A percentile compares a stretch with the other conserved stretches of the same genome.
Conservation (phyloP, 176 grass and related monocot species). For the Zea luxurians region DNA sequence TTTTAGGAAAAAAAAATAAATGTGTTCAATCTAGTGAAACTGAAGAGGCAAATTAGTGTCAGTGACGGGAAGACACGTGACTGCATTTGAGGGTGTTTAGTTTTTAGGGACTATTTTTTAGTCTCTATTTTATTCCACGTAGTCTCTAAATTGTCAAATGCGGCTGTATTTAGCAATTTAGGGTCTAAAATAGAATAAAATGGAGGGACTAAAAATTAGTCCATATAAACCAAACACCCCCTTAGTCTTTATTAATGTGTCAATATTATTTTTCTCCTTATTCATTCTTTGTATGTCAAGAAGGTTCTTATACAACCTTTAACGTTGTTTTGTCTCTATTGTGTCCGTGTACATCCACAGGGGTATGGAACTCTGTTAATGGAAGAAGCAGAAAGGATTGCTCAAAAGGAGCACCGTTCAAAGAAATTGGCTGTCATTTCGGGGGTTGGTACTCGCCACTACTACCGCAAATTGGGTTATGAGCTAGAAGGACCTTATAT, state of each 20-base stretch:
- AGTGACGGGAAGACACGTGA: neutral
- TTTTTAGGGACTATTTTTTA: no score
- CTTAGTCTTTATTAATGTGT: neutral
- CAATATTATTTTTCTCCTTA: neutral
- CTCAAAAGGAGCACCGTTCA: slow-evolving; percentile 70
- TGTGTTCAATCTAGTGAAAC: slow-evolving; percentile 6
- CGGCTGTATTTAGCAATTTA: no score
- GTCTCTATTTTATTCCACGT: no score
- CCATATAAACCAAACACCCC: no score
- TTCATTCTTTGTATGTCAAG: neutral
- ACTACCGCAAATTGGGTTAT: slow-evolving; percentile 90
- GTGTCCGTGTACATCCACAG: slow-evolving; percentile 24
- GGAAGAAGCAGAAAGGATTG: slow-evolving; percentile 97
- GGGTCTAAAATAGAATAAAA: no score
- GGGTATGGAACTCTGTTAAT: slow-evolving; percentile 93
- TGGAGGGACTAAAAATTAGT: no score
- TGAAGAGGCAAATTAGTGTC: neutral
- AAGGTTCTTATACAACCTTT: neutral
- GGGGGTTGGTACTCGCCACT: slow-evolving; percentile 90
- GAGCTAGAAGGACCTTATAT: slow-evolving; percentile 96
- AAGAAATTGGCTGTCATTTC: slow-evolving; percentile 90
- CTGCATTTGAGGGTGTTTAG: neutral
- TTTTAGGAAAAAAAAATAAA: neutral
- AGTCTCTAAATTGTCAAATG: no score
- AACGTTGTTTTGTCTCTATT: slow-evolving; percentile 13